These are phyloP conservation scores for Alternaria arborescens DNA, from an alignment of 2,329 filamentous ascomycete species.

Conservation along the genomic window DNA sequence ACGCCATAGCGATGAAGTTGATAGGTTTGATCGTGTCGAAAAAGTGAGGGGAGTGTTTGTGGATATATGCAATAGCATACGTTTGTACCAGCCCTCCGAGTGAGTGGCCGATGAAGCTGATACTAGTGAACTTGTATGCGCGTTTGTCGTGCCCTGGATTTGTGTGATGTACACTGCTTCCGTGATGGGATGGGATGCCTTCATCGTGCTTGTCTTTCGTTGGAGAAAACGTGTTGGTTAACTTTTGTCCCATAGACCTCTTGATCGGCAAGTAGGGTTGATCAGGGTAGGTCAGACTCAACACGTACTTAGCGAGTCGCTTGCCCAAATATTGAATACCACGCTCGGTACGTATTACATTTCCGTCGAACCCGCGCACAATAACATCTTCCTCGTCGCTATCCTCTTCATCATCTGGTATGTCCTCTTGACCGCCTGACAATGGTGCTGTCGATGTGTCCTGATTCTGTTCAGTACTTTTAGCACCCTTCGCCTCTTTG, in stretches of 20 bases:
- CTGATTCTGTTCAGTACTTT: conserved; percentile 8
- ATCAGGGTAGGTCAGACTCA: conserved; percentile 91
- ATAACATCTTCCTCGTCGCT: conserved; percentile 85
- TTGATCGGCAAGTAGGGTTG: conserved; percentile 82
- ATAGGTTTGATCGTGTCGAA: conserved; percentile 85
- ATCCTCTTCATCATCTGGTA: conserved; percentile 58
- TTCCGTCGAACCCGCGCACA: conserved; percentile 88
- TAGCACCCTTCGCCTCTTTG: conserved; percentile 42
- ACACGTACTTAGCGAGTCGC: conserved; percentile 86
- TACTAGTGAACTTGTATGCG: conserved; percentile 87
- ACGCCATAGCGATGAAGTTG: conserved; percentile 89
- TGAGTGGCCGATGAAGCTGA: conserved; percentile 93
- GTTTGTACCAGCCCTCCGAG: conserved; percentile 90
- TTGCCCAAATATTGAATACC: conserved; percentile 98
- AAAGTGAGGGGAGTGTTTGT: conserved; percentile 92
- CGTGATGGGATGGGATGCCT: conserved; percentile 63
- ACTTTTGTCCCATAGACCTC: conserved; percentile 59
- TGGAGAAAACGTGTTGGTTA: conserved; percentile 58
- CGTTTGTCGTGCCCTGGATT: conserved; percentile 58
- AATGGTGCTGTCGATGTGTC: conserved; percentile 56
- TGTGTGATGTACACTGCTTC: conserved; percentile 67
- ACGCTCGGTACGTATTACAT: conserved; percentile 88
- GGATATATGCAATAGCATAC: conserved; percentile 94
- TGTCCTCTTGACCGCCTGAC: conserved; percentile 60
- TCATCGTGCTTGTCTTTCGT: conserved; percentile 54